Percentiles rank a stretch among this genome's conserved stretches.
These are phyloP conservation scores for Tylopilus vinaceipallidus DNA, from an alignment of 768 basidiomycete species.

Conservation along the genomic window DNA sequence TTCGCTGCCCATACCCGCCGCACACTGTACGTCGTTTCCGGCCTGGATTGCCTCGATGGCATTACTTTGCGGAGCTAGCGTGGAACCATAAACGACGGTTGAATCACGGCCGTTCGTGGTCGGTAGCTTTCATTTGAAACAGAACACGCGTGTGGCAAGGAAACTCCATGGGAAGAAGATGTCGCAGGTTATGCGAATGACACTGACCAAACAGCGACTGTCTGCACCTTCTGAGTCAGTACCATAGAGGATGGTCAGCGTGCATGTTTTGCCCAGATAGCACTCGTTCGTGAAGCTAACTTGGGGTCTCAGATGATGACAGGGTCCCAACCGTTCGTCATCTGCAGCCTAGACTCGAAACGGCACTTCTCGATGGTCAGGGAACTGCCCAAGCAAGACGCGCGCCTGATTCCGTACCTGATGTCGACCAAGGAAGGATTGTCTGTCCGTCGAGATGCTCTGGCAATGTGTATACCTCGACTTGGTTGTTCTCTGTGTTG, in stretches of 20 bases:
- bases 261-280: too few relatives aligned
- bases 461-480: background rate
- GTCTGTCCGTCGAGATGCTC: background rate
- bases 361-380: background rate
- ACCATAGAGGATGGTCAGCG: too few relatives aligned
- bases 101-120: too few relatives aligned
- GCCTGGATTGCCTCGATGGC: background rate
- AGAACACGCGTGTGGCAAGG: too few relatives aligned
- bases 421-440: background rate
- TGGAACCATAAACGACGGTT: too few relatives aligned
- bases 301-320: background rate
- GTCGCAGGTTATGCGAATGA: too few relatives aligned
- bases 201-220: too few relatives aligned
- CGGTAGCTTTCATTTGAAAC: too few relatives aligned
- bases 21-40: background rate
- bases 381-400: background rate
- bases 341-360: background rate
- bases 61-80: too few relatives aligned
- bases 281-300: background rate
- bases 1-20: background rate
- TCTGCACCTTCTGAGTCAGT: too few relatives aligned
- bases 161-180: too few relatives aligned
- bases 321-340: conserved; percentile 5
- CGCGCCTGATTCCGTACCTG: background rate
- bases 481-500: too few relatives aligned